These are phyloP conservation scores for Aspergillus unguis DNA, from an alignment of 2,329 filamentous ascomycete species.

Conservation along the genomic window DNA sequence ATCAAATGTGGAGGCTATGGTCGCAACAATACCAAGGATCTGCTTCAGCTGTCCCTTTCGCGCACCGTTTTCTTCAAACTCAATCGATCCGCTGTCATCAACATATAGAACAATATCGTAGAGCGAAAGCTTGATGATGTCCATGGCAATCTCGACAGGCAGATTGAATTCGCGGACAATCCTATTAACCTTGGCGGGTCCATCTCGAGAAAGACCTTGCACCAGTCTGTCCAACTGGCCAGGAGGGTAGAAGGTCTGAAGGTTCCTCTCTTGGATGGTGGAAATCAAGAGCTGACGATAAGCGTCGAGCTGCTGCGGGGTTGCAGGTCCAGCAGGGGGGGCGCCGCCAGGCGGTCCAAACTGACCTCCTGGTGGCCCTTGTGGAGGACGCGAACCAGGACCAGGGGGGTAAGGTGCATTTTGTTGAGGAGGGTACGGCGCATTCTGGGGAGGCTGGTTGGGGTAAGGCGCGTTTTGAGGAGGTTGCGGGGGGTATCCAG, in stretches of 20 bases:
- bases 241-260: constrained; percentile 59
- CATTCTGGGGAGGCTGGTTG: constrained; percentile 19
- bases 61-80: constrained; percentile 64
- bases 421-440: too few species aligned
- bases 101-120: constrained; percentile 64
- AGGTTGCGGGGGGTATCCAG: constrained; percentile 24
- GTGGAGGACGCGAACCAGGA: constrained; percentile 16
- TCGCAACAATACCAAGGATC: constrained; percentile 62
- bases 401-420: constrained; percentile 30
- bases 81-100: constrained; percentile 68
- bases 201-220: constrained; percentile 31
- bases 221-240: constrained; percentile 41
- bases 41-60: constrained; percentile 65
- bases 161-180: constrained; percentile 58
- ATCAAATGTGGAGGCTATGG: constrained; percentile 66
- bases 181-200: constrained; percentile 49
- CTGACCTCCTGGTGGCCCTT: constrained; percentile 22
- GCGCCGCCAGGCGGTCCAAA: constrained; percentile 29
- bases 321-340: constrained; percentile 39
- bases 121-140: constrained; percentile 60
- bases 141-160: constrained; percentile 58
- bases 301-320: constrained; percentile 50
- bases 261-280: constrained; percentile 58
- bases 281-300: constrained; percentile 57
- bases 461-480: constrained; percentile 30